These are phyloP conservation scores for Sporothrix sp. DNA, from an alignment of 2,329 filamentous ascomycete species.

Conservation along the genomic window DNA sequence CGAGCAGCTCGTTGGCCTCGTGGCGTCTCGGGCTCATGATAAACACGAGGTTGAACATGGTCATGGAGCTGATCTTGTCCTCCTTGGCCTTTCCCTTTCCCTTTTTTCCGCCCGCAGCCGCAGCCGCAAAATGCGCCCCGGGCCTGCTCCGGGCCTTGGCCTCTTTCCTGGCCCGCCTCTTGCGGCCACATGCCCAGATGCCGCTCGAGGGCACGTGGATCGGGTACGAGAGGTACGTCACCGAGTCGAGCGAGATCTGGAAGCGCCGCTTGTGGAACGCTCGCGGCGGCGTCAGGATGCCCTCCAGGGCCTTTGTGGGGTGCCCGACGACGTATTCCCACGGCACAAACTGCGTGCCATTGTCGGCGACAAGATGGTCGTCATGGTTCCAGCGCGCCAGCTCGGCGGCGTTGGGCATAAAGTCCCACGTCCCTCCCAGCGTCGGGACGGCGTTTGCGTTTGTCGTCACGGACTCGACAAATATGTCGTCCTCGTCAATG, in stretches of 20 bases:
- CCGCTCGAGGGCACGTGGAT: slow-evolving; percentile 73
- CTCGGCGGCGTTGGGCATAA: slow-evolving; percentile 28
- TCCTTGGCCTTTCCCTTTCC: slow-evolving; percentile 34
- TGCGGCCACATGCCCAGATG: slow-evolving; percentile 44
- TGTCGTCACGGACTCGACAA: slow-evolving; percentile 35
- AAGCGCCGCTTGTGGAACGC: slow-evolving; percentile 75
- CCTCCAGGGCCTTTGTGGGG: slow-evolving; percentile 67
- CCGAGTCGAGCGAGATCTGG: slow-evolving; percentile 69
- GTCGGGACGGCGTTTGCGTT: slow-evolving; percentile 27
- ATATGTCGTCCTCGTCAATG: slow-evolving; percentile 42
- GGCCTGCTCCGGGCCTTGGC: neutral
- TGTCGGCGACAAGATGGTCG: slow-evolving; percentile 45
- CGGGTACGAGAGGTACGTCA: slow-evolving; percentile 74
- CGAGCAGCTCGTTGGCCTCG: slow-evolving; percentile 64
- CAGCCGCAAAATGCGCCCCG: too few species aligned
- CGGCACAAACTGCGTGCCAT: slow-evolving; percentile 48
- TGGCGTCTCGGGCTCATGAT: slow-evolving; percentile 71
- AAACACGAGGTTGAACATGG: slow-evolving; percentile 97
- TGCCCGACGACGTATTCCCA: slow-evolving; percentile 69
- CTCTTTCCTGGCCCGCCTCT: slow-evolving; percentile 18
- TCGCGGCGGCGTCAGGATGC: slow-evolving; percentile 64
- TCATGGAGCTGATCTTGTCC: slow-evolving; percentile 64
- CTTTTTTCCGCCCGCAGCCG: neutral
- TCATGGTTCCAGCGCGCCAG: slow-evolving; percentile 40
- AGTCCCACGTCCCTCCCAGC: slow-evolving; percentile 23